phyloP scores from a whole-genome alignment of 2,329 filamentous ascomycete species.

The Epicoccum nigrum region DNA sequence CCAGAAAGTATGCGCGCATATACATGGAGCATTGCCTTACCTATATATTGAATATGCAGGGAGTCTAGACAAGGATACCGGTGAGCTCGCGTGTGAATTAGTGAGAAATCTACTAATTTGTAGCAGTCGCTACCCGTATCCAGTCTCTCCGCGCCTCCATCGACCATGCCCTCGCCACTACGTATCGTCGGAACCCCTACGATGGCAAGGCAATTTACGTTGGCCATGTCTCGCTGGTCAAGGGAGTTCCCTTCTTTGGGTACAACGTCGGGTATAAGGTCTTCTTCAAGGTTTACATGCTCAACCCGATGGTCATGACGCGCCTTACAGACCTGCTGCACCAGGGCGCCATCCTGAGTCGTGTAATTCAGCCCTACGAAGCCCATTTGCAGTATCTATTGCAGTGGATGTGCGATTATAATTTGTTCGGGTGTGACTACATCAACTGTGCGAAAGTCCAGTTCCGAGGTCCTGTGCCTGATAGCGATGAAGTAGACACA shows the following conservation, averaged over 20 bases:
- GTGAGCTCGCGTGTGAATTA: slow-evolving; percentile 54
- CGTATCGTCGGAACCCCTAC: slow-evolving; percentile 78
- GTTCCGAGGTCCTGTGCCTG: slow-evolving; percentile 79
- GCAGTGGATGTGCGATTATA: slow-evolving; percentile 99
- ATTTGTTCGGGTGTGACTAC: slow-evolving; percentile 91
- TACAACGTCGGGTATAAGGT: slow-evolving; percentile 90
- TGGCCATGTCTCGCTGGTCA: slow-evolving; percentile 87
- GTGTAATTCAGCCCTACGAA: slow-evolving; percentile 87
- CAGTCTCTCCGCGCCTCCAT: slow-evolving; percentile 82
- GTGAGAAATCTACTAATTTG: slow-evolving; percentile 21
- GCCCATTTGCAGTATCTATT: slow-evolving; percentile 89
- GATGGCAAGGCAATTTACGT: slow-evolving; percentile 76
- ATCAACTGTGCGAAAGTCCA: slow-evolving; percentile 73
- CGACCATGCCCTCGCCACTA: slow-evolving; percentile 85
- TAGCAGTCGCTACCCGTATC: slow-evolving; percentile 74
- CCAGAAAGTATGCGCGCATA: slow-evolving; percentile 93
- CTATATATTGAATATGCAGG: slow-evolving; percentile 88
- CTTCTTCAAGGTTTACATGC: slow-evolving; percentile 93
- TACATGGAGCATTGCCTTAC: slow-evolving; percentile 95
- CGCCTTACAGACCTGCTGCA: slow-evolving; percentile 84
- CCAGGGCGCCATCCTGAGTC: slow-evolving; percentile 85
- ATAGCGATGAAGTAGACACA: slow-evolving; percentile 66
- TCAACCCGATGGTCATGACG: slow-evolving; percentile 87
- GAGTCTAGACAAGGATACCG: slow-evolving; percentile 67
- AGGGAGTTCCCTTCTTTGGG: slow-evolving; percentile 94